Evolutionary conservation across 192 early-diverging fungal genomes (phyloP).

Genomic region (Paraglomus occultum): DNA sequence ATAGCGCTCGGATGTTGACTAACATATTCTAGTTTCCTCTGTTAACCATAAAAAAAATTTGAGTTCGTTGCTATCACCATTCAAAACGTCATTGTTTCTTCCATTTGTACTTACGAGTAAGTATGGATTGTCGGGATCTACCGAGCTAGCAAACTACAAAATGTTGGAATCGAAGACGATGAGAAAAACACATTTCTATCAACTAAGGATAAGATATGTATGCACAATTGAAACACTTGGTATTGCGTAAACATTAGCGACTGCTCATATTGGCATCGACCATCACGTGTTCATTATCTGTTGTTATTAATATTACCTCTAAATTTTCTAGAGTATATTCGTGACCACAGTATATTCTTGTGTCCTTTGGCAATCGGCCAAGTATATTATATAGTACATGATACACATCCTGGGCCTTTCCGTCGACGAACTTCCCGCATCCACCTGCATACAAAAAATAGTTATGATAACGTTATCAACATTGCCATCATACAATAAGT

Average conservation of each 20-base stretch:
- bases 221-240: background rate
- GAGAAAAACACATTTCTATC: background rate
- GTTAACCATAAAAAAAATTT: slow-evolving; percentile 30
- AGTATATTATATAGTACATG: slow-evolving; percentile 53
- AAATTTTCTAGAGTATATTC: slow-evolving; percentile 56
- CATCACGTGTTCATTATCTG: background rate
- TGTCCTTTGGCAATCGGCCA: slow-evolving; percentile 54
- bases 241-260: background rate
- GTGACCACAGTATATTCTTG: slow-evolving; percentile 62
- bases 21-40: slow-evolving; percentile 57
- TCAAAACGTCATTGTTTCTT: too few species aligned
- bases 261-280: too few species aligned
- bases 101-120: slow-evolving; percentile 31
- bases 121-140: slow-evolving; percentile 74
- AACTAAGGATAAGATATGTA: background rate
- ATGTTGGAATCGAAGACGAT: slow-evolving; percentile 9
- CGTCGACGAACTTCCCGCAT: slow-evolving; percentile 57
- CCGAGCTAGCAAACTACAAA: slow-evolving; percentile 64
- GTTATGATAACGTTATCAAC: background rate
- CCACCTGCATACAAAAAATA: slow-evolving; percentile 39
- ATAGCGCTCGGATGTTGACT: slow-evolving; percentile 50
- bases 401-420: slow-evolving; percentile 60
- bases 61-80: too few species aligned
- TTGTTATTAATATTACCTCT: slow-evolving; percentile 34
- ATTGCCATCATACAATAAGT: too few species aligned